These are phyloP conservation scores for Nematocida homosporus DNA, from an alignment of 371 early-diverging fungal species.

Conservation along the genomic window DNA sequence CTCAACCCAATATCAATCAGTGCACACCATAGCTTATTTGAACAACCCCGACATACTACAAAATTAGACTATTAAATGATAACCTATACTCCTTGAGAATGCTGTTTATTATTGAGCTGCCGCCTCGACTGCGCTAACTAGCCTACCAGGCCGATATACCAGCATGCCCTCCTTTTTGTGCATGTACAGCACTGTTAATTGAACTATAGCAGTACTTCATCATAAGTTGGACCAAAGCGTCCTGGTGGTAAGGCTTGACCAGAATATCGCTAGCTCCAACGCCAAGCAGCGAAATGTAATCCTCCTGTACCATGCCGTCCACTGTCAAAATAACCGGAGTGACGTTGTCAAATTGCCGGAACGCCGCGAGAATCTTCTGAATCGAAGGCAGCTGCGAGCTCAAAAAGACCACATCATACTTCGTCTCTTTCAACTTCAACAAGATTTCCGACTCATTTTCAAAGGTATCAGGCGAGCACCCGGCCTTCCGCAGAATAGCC, in stretches of 20 bases:
- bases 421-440: slow-evolving; percentile 25
- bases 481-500: slow-evolving; percentile 52
- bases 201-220: slow-evolving; percentile 52
- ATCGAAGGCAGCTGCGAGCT: slow-evolving; percentile 5
- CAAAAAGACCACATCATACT: slow-evolving; percentile 51
- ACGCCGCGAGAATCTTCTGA: slow-evolving; percentile 32
- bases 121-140: too few species aligned
- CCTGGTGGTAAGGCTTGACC: slow-evolving; percentile 59
- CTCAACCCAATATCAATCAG: too few species aligned
- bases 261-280: slow-evolving; percentile 48
- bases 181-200: background rate
- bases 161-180: background rate
- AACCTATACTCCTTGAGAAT: too few species aligned
- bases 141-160: too few species aligned
- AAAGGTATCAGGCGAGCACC: slow-evolving; percentile 21
- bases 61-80: too few species aligned
- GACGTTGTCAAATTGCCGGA: slow-evolving; percentile 41
- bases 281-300: slow-evolving; percentile 32
- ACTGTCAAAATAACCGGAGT: slow-evolving; percentile 42
- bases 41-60: too few species aligned
- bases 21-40: too few species aligned
- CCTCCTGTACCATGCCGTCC: slow-evolving; percentile 38
- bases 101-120: too few species aligned
- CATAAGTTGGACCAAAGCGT: slow-evolving; percentile 51
- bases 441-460: slow-evolving; percentile 35